Base-by-base conservation (phyloP, 257 asterid genomes). In the Euphrasia confusa region DNA sequence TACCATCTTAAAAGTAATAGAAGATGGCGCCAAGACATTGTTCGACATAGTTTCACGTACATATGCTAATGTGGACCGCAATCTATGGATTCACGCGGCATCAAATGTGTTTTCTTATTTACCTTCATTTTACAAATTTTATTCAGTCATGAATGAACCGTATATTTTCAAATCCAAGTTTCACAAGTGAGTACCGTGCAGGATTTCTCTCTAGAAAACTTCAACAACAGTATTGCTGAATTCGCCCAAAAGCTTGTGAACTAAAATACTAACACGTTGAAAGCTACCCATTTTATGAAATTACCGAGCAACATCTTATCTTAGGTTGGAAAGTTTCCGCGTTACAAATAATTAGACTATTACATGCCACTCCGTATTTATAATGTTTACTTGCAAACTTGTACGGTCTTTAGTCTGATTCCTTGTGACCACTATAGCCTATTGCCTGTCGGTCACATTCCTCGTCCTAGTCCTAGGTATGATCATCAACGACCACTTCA, bases 61-160 rank as follows among this genome's bases (percentile, higher is more conserved):
- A 61, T 93, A 89, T 71, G 83, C 87, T 60, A 83, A 82, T 44
- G 95, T 93, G 61, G 96, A 89, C 68, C 87, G 81, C 42, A 78
- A 84, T 76, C 79, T 82, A 28, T 93, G 99, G 99, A 56, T 85
- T 75, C 81, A 52, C 60, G 96, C 96, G 72, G 73, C 99, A 54
- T 89, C 91, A 57, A 93, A 93, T 74, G 99, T 89, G 73, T 21
- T 21, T 21, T 21, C 24, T 21, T 21, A 21, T 53, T 53, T 53
- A 18, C 30, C 6, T 11, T 4, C 18, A 17, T 17, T 50, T 15
- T 1, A 7, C 40, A 35, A 5, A 21, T 21, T 35, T 35, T 35
- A 35, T 7, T 35, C 40, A 35, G 10, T 35, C 40, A 7, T 6
- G 10, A 35, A 35, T 35, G 40, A 35, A 35, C 40, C 8, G 8